Conservation (phyloP, 1,284 basidiomycete species). For the Apiotrichum montevideense region DNA sequence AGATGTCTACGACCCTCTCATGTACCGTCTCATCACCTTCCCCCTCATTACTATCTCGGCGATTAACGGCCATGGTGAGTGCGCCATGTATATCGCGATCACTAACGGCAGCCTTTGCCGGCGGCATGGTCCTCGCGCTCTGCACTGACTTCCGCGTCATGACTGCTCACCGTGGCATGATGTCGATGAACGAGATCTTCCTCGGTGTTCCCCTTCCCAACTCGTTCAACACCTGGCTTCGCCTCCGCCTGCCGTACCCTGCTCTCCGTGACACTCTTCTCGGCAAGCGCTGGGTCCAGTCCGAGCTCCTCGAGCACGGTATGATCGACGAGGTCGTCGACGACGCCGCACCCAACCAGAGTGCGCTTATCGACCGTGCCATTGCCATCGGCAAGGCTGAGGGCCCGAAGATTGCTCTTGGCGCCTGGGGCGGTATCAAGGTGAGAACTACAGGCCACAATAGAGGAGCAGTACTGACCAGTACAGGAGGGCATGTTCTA, state of each 20-base stretch:
- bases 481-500: conserved; percentile 47
- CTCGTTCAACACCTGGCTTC: conserved; percentile 62
- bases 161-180: conserved; percentile 73
- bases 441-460: too few relatives aligned
- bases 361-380: conserved; percentile 52
- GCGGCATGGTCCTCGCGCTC: conserved; percentile 70
- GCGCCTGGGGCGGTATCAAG: conserved; percentile 53
- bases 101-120: conserved; percentile 62
- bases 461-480: too few relatives aligned
- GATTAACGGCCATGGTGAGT: conserved; percentile 70
- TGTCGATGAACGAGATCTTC: conserved; percentile 91
- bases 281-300: conserved; percentile 71
- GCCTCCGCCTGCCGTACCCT: conserved; percentile 60
- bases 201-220: conserved; percentile 75
- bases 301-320: conserved; percentile 62
- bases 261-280: conserved; percentile 69
- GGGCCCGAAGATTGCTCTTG: conserved; percentile 46
- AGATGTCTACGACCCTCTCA: conserved; percentile 45
- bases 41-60: conserved; percentile 65
- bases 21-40: conserved; percentile 45
- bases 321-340: conserved; percentile 67
- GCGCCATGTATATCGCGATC: not conserved
- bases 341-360: conserved; percentile 46
- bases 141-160: conserved; percentile 87
- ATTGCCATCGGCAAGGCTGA: conserved; percentile 45